Percentiles rank a stretch among this genome's conserved stretches.
Conservation (phyloP, 768 basidiomycete genomes). For the Russula griseocarnosa region DNA sequence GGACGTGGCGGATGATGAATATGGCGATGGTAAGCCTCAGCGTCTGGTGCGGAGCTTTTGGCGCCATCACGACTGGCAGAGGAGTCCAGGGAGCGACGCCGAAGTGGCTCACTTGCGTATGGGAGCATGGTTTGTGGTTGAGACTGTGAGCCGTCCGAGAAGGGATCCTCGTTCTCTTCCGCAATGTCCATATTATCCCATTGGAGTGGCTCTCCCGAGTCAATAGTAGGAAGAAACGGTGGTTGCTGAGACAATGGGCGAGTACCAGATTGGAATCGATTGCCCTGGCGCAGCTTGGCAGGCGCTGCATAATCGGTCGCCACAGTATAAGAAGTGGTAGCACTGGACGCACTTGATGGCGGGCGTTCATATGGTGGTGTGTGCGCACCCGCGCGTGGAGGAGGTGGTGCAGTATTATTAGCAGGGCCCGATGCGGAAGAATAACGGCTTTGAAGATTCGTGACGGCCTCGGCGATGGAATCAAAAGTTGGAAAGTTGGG, state of each 20-base stretch:
- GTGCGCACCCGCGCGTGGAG: background rate
- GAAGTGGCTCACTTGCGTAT: constrained; percentile 7
- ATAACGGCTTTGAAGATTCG: constrained; percentile 22
- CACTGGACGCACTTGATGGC: constrained; percentile 14
- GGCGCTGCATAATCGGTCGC: constrained; percentile 24
- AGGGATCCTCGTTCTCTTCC: constrained; percentile 32
- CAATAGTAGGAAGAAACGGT: constrained; percentile 33
- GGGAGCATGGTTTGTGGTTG: constrained; percentile 7
- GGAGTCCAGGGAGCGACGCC: constrained; percentile 18
- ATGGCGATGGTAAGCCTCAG: background rate
- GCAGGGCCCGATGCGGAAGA: background rate
- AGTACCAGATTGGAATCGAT: background rate
- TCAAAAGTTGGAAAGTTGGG: constrained; percentile 22
- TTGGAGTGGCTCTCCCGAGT: constrained; percentile 35
- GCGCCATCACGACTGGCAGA: background rate
- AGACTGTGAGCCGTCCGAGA: constrained; percentile 30
- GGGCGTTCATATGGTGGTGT: constrained; percentile 14
- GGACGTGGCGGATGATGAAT: constrained; percentile 7
- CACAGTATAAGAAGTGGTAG: constrained; percentile 14
- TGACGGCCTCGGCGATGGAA: constrained; percentile 25
- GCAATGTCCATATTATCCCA: constrained; percentile 27
- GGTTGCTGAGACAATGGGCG: constrained; percentile 1
- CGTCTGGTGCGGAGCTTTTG: background rate
- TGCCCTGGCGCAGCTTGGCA: constrained; percentile 1
- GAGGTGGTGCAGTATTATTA: background rate